These are phyloP conservation scores for Malus sieversii DNA, from an alignment of 306 rosid species.

Conservation along the genomic window DNA sequence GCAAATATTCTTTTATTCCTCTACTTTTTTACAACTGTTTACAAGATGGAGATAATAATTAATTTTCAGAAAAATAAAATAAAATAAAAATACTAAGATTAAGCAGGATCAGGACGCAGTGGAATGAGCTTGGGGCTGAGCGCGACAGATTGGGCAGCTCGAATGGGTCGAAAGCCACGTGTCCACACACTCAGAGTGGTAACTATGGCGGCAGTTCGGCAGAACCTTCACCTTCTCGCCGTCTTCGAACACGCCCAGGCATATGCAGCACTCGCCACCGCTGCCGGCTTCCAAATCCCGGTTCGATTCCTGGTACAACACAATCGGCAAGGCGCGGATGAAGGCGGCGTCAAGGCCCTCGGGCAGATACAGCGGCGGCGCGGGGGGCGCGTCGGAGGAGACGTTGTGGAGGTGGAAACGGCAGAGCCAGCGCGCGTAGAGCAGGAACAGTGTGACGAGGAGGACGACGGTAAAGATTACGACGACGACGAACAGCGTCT, in stretches of 20 bases:
- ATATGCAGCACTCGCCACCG: slow-evolving; percentile 62
- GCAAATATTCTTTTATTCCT: too few relatives aligned
- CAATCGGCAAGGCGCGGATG: slow-evolving; percentile 46
- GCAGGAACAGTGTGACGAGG: slow-evolving; percentile 41
- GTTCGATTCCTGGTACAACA: slow-evolving; percentile 28
- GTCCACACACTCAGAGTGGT: slow-evolving; percentile 77
- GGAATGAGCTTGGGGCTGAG: slow-evolving; percentile 41
- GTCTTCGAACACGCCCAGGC: slow-evolving; percentile 55
- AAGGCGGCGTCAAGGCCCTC: slow-evolving; percentile 37
- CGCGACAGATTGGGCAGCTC: slow-evolving; percentile 81
- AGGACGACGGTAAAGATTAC: slow-evolving; percentile 51
- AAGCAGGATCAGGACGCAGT: neutral
- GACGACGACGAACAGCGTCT: slow-evolving; percentile 55
- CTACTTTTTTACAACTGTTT: too few relatives aligned
- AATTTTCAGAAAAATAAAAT: neutral
- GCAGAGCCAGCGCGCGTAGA: slow-evolving; percentile 77
- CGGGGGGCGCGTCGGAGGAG: slow-evolving; percentile 15
- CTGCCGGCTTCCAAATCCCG: neutral
- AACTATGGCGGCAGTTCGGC: slow-evolving; percentile 60
- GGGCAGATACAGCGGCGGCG: slow-evolving; percentile 4
- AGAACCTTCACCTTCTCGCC: slow-evolving; percentile 77
- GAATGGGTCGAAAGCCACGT: slow-evolving; percentile 60
- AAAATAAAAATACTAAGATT: neutral
- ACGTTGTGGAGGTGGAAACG: slow-evolving; percentile 27
- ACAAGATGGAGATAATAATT: too few relatives aligned